phyloP scores from a whole-genome alignment of 148 eudicot species.

The Camellia sinensis region DNA sequence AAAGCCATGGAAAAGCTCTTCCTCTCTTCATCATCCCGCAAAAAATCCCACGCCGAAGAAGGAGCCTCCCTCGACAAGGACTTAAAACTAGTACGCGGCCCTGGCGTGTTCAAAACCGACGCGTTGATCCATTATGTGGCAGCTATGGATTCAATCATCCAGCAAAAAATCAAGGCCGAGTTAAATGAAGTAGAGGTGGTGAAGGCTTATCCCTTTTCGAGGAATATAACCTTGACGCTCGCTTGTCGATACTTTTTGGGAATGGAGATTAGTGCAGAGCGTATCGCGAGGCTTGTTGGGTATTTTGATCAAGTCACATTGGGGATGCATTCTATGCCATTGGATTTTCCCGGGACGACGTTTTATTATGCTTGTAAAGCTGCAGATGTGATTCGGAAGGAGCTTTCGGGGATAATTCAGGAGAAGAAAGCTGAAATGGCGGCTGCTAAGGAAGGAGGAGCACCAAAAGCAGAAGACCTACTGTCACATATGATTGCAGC shows the following conservation, averaged over 20 bases:
- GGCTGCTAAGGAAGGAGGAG: neutral
- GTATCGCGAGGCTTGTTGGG: neutral
- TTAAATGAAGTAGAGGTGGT: neutral
- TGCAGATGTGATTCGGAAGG: neutral
- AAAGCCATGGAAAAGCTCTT: neutral
- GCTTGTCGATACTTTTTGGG: neutral
- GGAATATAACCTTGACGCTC: neutral
- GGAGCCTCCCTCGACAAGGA: too few relatives aligned
- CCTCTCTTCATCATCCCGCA: neutral
- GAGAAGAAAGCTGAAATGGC: conserved; percentile 7
- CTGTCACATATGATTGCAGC: neutral
- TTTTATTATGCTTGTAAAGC: conserved; percentile 12
- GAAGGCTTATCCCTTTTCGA: neutral
- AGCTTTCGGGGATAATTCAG: neutral
- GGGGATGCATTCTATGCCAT: neutral
- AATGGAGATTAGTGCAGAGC: neutral
- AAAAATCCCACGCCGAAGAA: too few relatives aligned
- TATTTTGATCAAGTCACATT: neutral
- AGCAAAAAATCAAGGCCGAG: neutral
- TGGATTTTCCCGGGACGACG: neutral
- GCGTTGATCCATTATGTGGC: neutral
- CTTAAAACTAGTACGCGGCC: too few relatives aligned
- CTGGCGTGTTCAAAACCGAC: neutral
- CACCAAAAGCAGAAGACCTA: neutral
- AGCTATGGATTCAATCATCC: neutral